phyloP scores from a whole-genome alignment of 306 rosid species.

The Quercus rubra region DNA sequence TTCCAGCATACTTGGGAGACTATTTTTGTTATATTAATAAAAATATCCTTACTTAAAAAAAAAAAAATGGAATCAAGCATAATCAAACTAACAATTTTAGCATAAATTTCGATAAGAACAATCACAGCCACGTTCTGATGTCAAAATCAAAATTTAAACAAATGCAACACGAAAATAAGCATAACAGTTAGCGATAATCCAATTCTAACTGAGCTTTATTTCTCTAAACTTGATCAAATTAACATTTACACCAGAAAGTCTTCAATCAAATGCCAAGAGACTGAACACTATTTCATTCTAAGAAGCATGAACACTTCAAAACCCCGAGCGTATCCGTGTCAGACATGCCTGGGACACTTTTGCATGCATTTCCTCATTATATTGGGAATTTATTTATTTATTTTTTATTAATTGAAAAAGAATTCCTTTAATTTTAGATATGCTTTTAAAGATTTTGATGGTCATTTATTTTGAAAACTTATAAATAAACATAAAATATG shows the following conservation, averaged over 20 bases:
- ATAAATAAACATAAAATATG: too few species aligned
- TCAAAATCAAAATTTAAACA: neutral
- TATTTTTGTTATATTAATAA: neutral
- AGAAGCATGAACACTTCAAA: too few species aligned
- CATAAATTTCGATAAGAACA: neutral
- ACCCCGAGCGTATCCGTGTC: too few species aligned
- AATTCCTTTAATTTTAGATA: too few species aligned
- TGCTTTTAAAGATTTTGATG: too few species aligned
- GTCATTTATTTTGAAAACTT: too few species aligned
- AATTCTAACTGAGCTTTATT: neutral
- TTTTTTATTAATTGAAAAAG: too few species aligned
- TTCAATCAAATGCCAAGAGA: neutral
- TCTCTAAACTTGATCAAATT: neutral
- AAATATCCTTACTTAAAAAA: neutral
- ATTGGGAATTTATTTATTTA: too few species aligned
- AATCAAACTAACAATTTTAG: neutral
- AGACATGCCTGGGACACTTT: too few species aligned
- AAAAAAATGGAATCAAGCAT: neutral
- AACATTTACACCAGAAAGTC: neutral
- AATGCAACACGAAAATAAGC: neutral
- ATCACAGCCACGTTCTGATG: neutral
- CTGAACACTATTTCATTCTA: too few species aligned
- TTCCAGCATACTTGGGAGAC: too few species aligned
- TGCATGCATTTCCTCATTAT: too few species aligned
- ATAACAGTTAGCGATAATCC: neutral